These are phyloP conservation scores for Domatiomyces catenatus DNA, from an alignment of 2,329 filamentous ascomycete genomes.

Conservation along the genomic window DNA sequence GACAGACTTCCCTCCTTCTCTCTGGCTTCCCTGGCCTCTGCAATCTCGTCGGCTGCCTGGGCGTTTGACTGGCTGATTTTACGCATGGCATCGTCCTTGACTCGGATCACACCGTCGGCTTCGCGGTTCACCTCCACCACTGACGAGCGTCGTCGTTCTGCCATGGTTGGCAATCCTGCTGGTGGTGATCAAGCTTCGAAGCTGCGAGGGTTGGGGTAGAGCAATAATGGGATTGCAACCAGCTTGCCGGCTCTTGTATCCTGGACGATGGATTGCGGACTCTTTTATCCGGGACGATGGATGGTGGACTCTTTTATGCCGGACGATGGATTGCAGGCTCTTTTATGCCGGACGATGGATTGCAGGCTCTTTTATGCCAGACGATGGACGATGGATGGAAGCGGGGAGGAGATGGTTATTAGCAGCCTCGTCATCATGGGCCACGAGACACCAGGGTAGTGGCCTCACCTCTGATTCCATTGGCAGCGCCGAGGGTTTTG, in stretches of 20 bases:
- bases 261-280: neutral
- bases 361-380: too few species aligned
- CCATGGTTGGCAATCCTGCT: neutral
- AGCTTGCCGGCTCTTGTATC: neutral
- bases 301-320: too few species aligned
- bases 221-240: neutral
- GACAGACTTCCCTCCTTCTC: constrained; percentile 4
- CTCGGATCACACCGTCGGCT: constrained; percentile 7
- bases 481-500: neutral
- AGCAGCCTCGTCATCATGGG: neutral
- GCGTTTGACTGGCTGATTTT: neutral
- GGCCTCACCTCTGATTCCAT: neutral
- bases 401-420: neutral
- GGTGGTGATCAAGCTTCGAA: neutral
- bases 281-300: too few species aligned
- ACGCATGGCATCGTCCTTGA: constrained; percentile 5
- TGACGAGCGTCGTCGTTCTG: constrained; percentile 3
- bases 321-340: too few species aligned
- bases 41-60: constrained; percentile 1
- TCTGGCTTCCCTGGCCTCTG: constrained; percentile 4
- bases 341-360: too few species aligned
- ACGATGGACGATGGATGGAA: neutral
- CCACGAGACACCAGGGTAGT: neutral
- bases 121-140: constrained; percentile 4
- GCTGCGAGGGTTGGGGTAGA: neutral